Percentiles rank a stretch among this genome's conserved stretches.
phyloP scores from a whole-genome alignment of 2,329 filamentous ascomycete genomes.

The Aspergillus caelatus region DNA sequence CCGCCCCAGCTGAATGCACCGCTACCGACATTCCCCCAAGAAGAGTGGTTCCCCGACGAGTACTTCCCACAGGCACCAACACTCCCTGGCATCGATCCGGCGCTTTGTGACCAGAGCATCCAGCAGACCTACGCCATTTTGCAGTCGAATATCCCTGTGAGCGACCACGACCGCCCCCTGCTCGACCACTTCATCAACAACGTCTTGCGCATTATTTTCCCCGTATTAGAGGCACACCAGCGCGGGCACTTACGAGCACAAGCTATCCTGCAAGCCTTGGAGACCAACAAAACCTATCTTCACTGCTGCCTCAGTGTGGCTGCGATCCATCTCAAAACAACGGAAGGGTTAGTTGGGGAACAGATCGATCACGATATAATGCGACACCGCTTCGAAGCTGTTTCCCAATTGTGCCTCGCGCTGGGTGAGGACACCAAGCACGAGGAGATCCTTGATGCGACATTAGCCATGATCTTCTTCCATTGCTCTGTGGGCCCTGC shows the following conservation, averaged over 20 bases:
- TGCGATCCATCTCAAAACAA: slow-evolving; percentile 87
- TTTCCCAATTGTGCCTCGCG: slow-evolving; percentile 81
- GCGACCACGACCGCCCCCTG: slow-evolving; percentile 83
- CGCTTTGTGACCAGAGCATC: slow-evolving; percentile 21
- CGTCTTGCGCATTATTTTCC: slow-evolving; percentile 87
- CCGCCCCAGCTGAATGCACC: slow-evolving; percentile 72
- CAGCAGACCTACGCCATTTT: slow-evolving; percentile 57
- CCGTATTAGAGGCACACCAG: slow-evolving; percentile 87
- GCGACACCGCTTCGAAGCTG: slow-evolving; percentile 85
- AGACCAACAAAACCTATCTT: slow-evolving; percentile 89
- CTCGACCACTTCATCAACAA: slow-evolving; percentile 89
- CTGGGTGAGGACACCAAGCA: slow-evolving; percentile 80
- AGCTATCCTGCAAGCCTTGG: slow-evolving; percentile 82
- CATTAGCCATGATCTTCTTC: slow-evolving; percentile 94
- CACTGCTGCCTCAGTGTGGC: slow-evolving; percentile 95
- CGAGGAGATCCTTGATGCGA: slow-evolving; percentile 85
- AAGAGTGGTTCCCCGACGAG: slow-evolving; percentile 73
- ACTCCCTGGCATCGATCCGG: slow-evolving; percentile 32
- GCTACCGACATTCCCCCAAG: slow-evolving; percentile 64
- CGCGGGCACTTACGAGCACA: slow-evolving; percentile 79
- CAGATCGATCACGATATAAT: slow-evolving; percentile 90
- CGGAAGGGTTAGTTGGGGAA: slow-evolving; percentile 66
- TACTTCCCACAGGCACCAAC: slow-evolving; percentile 61
- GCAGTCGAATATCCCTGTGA: slow-evolving; percentile 77
- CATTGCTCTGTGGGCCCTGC: slow-evolving; percentile 87